Evolutionary conservation across 2,329 filamentous ascomycete species (phyloP).

Genomic region (Ceratocystiopsis minuta): DNA sequence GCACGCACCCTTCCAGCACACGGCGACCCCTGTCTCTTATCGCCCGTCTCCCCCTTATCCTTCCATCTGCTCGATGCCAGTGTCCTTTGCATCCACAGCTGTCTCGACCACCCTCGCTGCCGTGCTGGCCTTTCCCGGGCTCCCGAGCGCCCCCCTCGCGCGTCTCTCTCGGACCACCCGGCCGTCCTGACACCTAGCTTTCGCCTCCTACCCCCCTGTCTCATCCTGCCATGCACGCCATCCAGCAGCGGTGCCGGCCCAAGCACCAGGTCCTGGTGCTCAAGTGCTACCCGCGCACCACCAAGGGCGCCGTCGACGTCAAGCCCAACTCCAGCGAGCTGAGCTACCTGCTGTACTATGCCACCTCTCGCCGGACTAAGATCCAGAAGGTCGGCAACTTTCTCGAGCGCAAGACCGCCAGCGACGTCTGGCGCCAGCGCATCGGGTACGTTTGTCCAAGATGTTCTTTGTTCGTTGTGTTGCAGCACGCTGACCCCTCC

Average conservation of each 20-base stretch:
- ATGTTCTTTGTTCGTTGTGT: neutral
- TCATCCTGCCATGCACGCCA: conserved; percentile 37
- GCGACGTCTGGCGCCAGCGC: conserved; percentile 75
- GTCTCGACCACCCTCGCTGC: no score
- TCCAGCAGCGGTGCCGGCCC: conserved; percentile 56
- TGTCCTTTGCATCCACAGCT: no score
- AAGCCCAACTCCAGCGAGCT: conserved; percentile 94
- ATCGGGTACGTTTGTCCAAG: conserved; percentile 50
- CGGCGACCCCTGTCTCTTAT: no score
- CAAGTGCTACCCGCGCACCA: conserved; percentile 88
- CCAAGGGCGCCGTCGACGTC: conserved; percentile 80
- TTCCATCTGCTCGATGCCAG: no score
- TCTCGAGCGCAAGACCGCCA: conserved; percentile 81
- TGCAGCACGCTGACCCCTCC: conserved; percentile 1
- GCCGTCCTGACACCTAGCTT: no score
- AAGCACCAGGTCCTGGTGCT: conserved; percentile 94
- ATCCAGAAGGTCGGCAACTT: conserved; percentile 91
- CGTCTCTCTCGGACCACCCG: no score
- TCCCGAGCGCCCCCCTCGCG: no score
- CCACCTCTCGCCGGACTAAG: conserved; percentile 83
- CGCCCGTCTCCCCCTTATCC: no score
- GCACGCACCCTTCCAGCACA: no score
- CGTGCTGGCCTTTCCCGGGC: no score
- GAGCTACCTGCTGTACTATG: conserved; percentile 93
- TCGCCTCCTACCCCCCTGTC: no score